Base-by-base conservation (phyloP, 345 rosid genomes). In the Trapa incisa region DNA sequence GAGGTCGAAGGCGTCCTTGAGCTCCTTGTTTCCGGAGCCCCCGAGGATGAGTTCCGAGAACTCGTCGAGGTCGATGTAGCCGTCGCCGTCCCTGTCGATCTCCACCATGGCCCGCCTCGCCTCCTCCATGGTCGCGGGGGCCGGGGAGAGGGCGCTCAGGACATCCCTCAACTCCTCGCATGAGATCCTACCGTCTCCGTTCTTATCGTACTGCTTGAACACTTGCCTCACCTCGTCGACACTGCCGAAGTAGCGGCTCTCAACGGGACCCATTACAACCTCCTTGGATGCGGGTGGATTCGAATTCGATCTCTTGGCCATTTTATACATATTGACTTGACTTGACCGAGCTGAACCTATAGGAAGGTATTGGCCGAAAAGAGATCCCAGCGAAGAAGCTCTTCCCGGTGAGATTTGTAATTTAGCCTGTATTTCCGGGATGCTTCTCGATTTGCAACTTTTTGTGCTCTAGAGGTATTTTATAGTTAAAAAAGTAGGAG, bases 141-240 rank as follows among this genome's bases (percentile, higher is more conserved):
- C 75, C 33, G 76, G 47, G 22, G 86, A 85, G 2, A 94, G 86
- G 8, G 85, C 84, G 2, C 66, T 69, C 47, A 94, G 80, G 69
- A 80, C 82, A 37, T 86, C 87, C 38, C 75, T 76, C 0, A 94
- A 83, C 78, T 94, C 99, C 15, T 78, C 76, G 53, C 75, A 72
- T 6, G 95, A 94, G 87, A 94, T 94, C 83, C 78, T 87, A 0
- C 99, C 99, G 76, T 94, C 99, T 38, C 92, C 87, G 80, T 90
- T 94, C 65, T 82, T 86, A 80, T 94, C 99, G 80, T 85, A 87
- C 57, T 88, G 82, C 53, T 78, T 68, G 71, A 94, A 94, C 2
- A 90, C 84, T n/a, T 64, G 68, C 14, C 72, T 65, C 6, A 86
- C 79, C 39, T 94, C 92, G 2, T 81, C 92, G 64, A 66, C 17